A percentile compares a stretch with the other conserved stretches of the same genome.
Evolutionary conservation across 2,329 filamentous ascomycete species (phyloP).

Genomic region (Zopfia rhizophila): DNA sequence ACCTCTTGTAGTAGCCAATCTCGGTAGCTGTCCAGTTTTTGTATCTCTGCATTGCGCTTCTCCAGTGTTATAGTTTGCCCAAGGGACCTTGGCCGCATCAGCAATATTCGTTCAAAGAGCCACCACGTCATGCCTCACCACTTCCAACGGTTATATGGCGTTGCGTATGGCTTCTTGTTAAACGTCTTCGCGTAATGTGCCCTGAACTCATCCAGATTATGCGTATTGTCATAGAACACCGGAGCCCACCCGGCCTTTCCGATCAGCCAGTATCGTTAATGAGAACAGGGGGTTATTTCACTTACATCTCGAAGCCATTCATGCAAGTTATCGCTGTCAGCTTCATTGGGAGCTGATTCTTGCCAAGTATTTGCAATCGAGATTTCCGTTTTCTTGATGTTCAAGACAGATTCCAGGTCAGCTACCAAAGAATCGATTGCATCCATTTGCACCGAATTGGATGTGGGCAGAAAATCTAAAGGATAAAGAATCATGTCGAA

Average conservation of each 20-base stretch:
- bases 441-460: conserved; percentile 1
- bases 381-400: conserved; percentile 4
- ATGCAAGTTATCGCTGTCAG: not conserved
- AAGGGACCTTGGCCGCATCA: conserved; percentile 5
- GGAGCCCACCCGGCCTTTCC: too few relatives aligned
- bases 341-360: not conserved
- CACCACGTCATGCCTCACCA: too few relatives aligned
- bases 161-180: too few relatives aligned
- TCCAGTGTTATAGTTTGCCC: conserved; percentile 5
- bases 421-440: conserved; percentile 3
- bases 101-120: not conserved
- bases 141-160: too few relatives aligned
- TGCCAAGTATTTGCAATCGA: conserved; percentile 13
- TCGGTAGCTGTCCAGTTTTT: conserved; percentile 4
- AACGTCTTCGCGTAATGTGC: too few relatives aligned
- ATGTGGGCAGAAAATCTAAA: conserved; percentile 9
- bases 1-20: conserved; percentile 9
- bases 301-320: conserved; percentile 1
- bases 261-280: not conserved
- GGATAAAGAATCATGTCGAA: conserved; percentile 11
- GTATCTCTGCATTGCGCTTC: conserved; percentile 6
- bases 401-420: conserved; percentile 4
- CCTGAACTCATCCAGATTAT: too few relatives aligned
- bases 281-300: not conserved
- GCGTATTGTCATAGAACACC: too few relatives aligned